phyloP scores from a whole-genome alignment of 805 yeast genomes.

The Yarrowia porcina region DNA sequence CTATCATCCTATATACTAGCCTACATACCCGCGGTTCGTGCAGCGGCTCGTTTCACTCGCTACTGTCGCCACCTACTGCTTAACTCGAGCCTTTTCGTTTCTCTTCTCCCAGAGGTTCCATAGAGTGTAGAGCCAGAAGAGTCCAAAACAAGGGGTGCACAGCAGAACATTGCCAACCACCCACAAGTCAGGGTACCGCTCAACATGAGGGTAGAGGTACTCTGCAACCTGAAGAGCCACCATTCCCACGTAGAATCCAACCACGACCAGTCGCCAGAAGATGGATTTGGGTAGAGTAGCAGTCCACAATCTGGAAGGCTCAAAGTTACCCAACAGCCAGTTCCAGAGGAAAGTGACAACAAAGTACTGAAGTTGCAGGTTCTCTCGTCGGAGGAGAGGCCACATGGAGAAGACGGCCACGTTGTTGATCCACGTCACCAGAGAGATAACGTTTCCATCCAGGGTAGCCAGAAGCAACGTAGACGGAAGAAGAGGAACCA shows the following conservation, averaged over 20 bases:
- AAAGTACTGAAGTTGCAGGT: conserved; percentile 66
- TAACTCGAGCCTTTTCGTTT: background rate
- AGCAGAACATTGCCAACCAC: conserved; percentile 69
- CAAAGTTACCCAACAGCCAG: conserved; percentile 70
- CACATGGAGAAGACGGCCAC: conserved; percentile 80
- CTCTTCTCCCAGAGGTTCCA: conserved; percentile 46
- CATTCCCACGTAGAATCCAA: conserved; percentile 53
- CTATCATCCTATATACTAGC: too few relatives aligned
- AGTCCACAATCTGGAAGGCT: conserved; percentile 22
- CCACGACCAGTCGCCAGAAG: conserved; percentile 51
- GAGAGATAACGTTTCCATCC: conserved; percentile 58
- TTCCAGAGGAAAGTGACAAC: conserved; percentile 62
- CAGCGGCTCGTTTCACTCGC: too few relatives aligned
- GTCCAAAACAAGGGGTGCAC: conserved; percentile 68
- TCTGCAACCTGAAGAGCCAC: conserved; percentile 55
- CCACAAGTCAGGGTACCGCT: conserved; percentile 77
- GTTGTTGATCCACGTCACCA: conserved; percentile 84
- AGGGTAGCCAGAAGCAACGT: conserved; percentile 56
- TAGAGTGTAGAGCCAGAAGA: conserved; percentile 82
- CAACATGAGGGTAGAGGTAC: conserved; percentile 35
- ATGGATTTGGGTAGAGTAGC: conserved; percentile 47
- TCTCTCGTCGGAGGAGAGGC: conserved; percentile 80
- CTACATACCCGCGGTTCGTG: too few relatives aligned
- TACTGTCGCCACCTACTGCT: too few relatives aligned
- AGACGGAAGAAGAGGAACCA: conserved; percentile 83